Evolutionary conservation across 768 basidiomycete genomes (phyloP).

Genomic region (Leccinum arenicola): DNA sequence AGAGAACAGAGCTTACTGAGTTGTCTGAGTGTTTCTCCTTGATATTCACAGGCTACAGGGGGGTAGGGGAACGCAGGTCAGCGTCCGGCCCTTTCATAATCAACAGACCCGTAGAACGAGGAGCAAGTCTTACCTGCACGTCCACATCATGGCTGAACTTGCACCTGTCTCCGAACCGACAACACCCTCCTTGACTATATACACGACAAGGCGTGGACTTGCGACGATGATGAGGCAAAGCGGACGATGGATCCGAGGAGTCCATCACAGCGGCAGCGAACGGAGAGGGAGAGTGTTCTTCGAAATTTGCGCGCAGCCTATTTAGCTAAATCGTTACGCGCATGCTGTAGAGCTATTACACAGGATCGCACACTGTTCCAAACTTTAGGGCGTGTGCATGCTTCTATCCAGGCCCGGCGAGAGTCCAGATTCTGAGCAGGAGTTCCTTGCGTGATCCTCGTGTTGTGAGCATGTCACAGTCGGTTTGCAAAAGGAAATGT

Average conservation of each 20-base stretch:
- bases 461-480: neutral
- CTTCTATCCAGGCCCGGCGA: neutral
- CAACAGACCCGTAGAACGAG: no score
- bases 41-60: neutral
- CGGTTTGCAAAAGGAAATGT: neutral
- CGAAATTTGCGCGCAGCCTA: neutral
- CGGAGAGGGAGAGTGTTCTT: neutral
- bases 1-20: neutral
- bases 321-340: neutral
- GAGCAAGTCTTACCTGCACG: conserved; percentile 4
- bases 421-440: neutral
- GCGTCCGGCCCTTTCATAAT: neutral
- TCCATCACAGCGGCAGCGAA: conserved; percentile 8
- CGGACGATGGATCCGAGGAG: neutral
- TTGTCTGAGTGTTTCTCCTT: neutral
- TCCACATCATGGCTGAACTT: conserved; percentile 19
- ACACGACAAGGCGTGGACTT: conserved; percentile 19
- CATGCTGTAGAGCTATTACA: neutral
- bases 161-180: conserved; percentile 28
- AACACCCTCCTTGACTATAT: conserved; percentile 20
- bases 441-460: neutral
- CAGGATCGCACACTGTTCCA: neutral
- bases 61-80: neutral
- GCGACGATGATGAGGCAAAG: neutral
- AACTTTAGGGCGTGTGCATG: neutral